Evolutionary conservation across 148 eudicot species (phyloP).

Genomic region (Camellia lanceoleosa): DNA sequence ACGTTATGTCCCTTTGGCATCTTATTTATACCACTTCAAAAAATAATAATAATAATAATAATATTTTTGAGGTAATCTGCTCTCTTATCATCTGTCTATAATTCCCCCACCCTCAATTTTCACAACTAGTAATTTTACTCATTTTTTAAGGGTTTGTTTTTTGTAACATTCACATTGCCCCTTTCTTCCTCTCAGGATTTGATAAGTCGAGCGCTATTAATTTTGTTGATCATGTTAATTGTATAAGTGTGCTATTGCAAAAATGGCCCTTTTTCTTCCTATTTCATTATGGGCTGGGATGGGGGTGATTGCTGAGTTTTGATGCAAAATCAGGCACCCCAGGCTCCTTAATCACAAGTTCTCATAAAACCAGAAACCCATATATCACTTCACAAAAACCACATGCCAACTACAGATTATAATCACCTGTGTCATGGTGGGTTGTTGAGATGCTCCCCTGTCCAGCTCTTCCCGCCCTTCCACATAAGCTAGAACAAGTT

Average conservation of each 20-base stretch:
- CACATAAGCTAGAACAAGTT: conserved; percentile 59
- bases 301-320: not conserved
- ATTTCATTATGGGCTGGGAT: too few species aligned
- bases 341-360: not conserved
- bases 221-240: not conserved
- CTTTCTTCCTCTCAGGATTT: not conserved
- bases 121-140: too few species aligned
- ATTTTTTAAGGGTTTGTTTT: not conserved
- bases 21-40: too few species aligned
- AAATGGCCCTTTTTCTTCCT: not conserved
- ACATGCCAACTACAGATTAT: conserved; percentile 12
- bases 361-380: not conserved
- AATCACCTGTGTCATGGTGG: conserved; percentile 62
- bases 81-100: not conserved
- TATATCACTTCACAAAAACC: not conserved
- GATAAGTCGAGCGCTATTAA: not conserved
- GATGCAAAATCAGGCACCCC: not conserved
- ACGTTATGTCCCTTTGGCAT: too few species aligned
- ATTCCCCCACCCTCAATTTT: not conserved
- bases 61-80: not conserved
- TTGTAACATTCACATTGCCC: not conserved
- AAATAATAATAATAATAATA: too few species aligned
- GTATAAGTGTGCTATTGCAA: not conserved
- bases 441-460: conserved; percentile 62
- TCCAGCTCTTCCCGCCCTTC: conserved; percentile 78